Evolutionary conservation across 768 basidiomycete genomes (phyloP), one percentile per base, ranked within the genome.

Genomic region (Termitomyces sp.): DNA sequence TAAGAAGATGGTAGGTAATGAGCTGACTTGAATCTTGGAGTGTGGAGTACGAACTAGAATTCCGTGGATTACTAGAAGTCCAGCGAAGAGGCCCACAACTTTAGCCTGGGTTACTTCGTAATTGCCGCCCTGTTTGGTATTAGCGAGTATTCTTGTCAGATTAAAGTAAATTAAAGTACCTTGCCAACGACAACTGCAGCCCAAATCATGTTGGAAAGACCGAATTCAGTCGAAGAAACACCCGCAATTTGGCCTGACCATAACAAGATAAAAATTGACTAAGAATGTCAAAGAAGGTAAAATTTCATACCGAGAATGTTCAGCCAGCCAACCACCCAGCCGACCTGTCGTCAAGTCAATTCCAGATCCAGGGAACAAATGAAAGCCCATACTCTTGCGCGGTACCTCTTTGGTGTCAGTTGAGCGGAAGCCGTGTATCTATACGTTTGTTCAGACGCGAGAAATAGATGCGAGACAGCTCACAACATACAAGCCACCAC

Each of bases 391-490:
- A 87, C 89, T 69, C 77, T 83, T 42, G 90, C 84, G 55, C 90
- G 84, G 67, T 89, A 80, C 59, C 72, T 80, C 64, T 76, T 80
- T 0, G 90, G 90, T 6, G 85, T 84, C 9, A 91, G 75, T 68
- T 86, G 84, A n/a, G 89, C 89, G 32, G 90, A 91, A 3, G 90
- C 90, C n/a, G 89, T 90, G 66, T 91, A 91, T 65, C 87, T 89
- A 40, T 32, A 16, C 49, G 28, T 33, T 39, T 36, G 1, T 44
- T 58, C 18, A 35, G 42, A 40, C 22, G 15, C 33, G 18, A 55
- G 36, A 11, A 52, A 50, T 55, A 44, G 40, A 18, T 45, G 28
- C 33, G 56, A 42, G 54, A 55, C 36, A 51, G 20, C 32, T 16
- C 52, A n/a, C 15, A 49, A 76, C 85, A 73, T 65, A 87, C 82